These are phyloP conservation scores for Solanum corneliomulleri DNA, from an alignment of 257 asterid species.

Conservation along the genomic window DNA sequence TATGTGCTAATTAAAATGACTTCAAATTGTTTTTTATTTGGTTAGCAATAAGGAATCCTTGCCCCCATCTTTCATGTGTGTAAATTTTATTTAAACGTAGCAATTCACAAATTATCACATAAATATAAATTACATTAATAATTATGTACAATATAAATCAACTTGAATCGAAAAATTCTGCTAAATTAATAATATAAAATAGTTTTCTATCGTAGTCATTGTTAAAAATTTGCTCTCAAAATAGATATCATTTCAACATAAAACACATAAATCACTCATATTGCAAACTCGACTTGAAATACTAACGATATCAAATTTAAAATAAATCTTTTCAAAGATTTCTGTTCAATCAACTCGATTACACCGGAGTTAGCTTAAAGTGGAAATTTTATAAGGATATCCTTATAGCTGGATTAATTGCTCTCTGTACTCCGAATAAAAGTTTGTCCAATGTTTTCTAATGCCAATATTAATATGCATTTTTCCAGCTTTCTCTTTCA, in stretches of 20 bases:
- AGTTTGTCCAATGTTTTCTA: background rate
- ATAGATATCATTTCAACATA: background rate
- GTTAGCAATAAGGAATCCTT: background rate
- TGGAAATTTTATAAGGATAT: background rate
- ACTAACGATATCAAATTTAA: background rate
- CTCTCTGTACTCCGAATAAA: background rate
- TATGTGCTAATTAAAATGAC: background rate
- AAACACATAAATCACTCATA: background rate
- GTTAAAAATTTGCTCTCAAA: accelerated
- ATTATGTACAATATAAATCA: background rate
- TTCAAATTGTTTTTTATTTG: background rate
- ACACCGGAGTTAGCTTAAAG: background rate
- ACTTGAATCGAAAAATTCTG: accelerated
- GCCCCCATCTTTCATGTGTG: background rate
- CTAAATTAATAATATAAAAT: background rate
- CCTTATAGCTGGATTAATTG: background rate
- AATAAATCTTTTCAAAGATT: accelerated
- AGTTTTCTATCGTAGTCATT: accelerated
- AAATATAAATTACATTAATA: background rate
- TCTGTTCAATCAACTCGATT: background rate
- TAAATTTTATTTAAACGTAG: background rate
- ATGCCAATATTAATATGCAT: background rate
- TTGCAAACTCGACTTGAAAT: background rate
- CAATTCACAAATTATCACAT: accelerated
- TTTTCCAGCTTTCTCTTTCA: background rate